phyloP scores from a whole-genome alignment of 164 flowering plant species.

The Tinospora cordifolia region DNA sequence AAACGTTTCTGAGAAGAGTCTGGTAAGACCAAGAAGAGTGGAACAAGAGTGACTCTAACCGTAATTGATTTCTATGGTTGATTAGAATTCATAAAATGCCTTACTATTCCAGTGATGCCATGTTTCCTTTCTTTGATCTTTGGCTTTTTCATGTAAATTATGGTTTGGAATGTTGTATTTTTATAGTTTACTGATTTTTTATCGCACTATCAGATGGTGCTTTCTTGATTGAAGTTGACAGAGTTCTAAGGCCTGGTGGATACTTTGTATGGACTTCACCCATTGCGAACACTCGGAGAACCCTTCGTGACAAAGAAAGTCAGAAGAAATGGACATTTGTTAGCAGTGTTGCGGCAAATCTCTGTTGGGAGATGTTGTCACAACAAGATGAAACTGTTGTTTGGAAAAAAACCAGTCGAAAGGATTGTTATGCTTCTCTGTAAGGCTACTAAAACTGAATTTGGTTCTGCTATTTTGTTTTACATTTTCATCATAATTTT shows the following conservation, averaged over 20 bases:
- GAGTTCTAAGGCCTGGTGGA: constrained; percentile 94
- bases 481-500: not conserved
- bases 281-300: constrained; percentile 48
- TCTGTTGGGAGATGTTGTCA: constrained; percentile 86
- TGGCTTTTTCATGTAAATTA: not conserved
- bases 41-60: too few species aligned
- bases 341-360: constrained; percentile 44
- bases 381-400: constrained; percentile 97
- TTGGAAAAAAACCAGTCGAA: constrained; percentile 85
- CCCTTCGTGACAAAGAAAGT: constrained; percentile 49
- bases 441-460: constrained; percentile 25
- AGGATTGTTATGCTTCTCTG: constrained; percentile 64
- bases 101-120: too few species aligned
- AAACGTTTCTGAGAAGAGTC: too few species aligned
- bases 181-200: not conserved
- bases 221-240: constrained; percentile 74
- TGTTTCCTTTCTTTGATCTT: not conserved
- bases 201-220: constrained; percentile 59
- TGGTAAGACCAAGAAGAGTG: too few species aligned
- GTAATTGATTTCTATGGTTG: not conserved
- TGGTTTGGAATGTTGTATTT: not conserved
- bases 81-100: not conserved
- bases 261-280: constrained; percentile 99
- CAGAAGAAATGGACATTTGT: constrained; percentile 64
- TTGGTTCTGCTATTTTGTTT: not conserved